Base-by-base conservation (phyloP, 2,329 filamentous ascomycete genomes). In the Dactylellina cionopaga region DNA sequence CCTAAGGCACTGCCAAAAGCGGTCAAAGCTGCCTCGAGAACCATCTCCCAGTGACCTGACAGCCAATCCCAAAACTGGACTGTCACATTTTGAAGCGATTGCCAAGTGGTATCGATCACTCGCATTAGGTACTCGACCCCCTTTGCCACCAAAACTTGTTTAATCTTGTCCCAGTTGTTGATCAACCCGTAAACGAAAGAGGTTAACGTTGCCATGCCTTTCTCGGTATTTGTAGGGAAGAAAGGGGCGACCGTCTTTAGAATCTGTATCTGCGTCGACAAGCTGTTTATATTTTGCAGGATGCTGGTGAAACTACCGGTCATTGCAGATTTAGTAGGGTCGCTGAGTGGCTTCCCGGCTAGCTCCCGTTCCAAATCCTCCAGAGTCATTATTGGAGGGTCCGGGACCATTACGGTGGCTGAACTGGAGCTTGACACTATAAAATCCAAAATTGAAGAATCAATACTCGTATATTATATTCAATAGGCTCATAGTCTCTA, bases 301-400 rank as follows among this genome's bases (percentile, higher is more conserved):
- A 68, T 52, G 15, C 44, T 68, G 41, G 27, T 59, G 39, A 68
- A 39, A 37, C 63, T 68, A 7, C 54, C 37, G 13, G 19, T 60
- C 52, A 68, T 51, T 17, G 63, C 46, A 19, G 15, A 19, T 19
- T 19, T 68, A 5, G 52, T 68, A 17, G 52, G 33, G 3, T 33
- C 37, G 19, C 52, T 58, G 31, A 68, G 43, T 29, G 63, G 52
- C 15, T 51, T 56, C 13, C 63, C 63, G 5, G 63, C 63, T 19
- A 68, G 31, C 17, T 68, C 52, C 33, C 44, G 41, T 22, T 52
- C 44, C 15, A 68, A 41, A 15, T 68, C 63, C 27, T 49, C 63
- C 11, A 68, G 24, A 15, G 52, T 68, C 58, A 63, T 63, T 43
- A 63, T 63, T 17, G 46, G 58, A 22, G 46, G 58, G 19, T 63